Evolutionary conservation across 2,329 filamentous ascomycete species (phyloP).

Genomic region (Arthrobotrys pseudoclavata): DNA sequence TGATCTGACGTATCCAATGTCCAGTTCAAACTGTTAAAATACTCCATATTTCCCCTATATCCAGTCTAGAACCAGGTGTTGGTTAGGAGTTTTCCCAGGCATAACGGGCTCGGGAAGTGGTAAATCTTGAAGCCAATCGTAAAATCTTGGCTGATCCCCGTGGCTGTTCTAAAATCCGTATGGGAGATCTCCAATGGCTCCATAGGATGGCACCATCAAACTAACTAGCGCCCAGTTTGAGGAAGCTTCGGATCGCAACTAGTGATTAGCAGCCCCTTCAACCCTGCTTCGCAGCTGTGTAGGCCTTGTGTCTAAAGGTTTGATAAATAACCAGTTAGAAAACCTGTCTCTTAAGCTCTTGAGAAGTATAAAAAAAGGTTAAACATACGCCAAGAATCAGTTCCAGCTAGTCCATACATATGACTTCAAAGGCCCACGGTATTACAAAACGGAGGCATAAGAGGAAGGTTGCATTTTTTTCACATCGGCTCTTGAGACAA

Average conservation of each 20-base stretch:
- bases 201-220: conserved; percentile 72
- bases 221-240: conserved; percentile 70
- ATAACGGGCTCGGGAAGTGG: no score
- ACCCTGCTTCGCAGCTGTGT: conserved; percentile 63
- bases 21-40: no score
- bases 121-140: conserved; percentile 70
- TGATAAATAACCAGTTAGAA: conserved; percentile 64
- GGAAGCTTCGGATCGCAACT: conserved; percentile 67
- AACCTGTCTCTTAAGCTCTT: background rate
- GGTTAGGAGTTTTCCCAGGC: no score
- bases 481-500: conserved; percentile 63
- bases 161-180: conserved; percentile 60
- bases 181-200: conserved; percentile 70
- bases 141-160: conserved; percentile 66
- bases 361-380: background rate
- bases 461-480: conserved; percentile 64
- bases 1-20: no score
- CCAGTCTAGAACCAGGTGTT: no score
- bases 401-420: background rate
- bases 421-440: background rate
- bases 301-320: conserved; percentile 67
- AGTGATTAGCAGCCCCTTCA: conserved; percentile 67
- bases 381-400: background rate
- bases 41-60: no score
- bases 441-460: conserved; percentile 68